Conservation (phyloP, 768 basidiomycete genomes). For the Rhizopogon salebrosus region DNA sequence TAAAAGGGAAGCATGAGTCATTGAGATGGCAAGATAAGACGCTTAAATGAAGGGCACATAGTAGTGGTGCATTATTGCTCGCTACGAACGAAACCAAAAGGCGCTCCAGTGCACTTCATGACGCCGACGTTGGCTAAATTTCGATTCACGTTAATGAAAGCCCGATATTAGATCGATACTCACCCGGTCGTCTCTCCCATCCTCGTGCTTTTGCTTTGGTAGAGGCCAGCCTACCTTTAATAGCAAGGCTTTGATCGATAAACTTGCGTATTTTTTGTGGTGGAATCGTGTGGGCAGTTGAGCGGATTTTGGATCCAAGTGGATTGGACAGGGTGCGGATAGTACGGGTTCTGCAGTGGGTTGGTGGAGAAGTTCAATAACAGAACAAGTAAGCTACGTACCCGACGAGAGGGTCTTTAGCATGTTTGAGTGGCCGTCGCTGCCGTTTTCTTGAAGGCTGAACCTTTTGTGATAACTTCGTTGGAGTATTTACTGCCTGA, state of each 20-base stretch:
- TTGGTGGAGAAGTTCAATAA: slow-evolving; percentile 1
- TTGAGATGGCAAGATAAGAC: not conserved
- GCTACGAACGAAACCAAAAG: slow-evolving; percentile 45
- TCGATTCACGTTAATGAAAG: not conserved
- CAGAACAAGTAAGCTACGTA: slow-evolving; percentile 17
- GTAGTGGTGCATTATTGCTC: slow-evolving; percentile 4
- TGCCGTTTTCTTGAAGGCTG: slow-evolving; percentile 17
- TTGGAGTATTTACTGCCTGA: slow-evolving; percentile 14
- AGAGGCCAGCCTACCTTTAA: slow-evolving; percentile 32
- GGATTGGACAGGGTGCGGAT: slow-evolving; percentile 41
- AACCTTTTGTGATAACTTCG: slow-evolving; percentile 14
- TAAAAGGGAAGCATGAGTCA: not conserved
- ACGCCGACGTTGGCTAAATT: slow-evolving; percentile 50
- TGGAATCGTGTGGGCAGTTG: slow-evolving; percentile 40
- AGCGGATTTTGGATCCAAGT: slow-evolving; percentile 23
- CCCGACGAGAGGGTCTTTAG: slow-evolving; percentile 56
- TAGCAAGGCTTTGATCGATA: slow-evolving; percentile 43
- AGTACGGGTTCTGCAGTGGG: slow-evolving; percentile 41
- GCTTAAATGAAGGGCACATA: not conserved
- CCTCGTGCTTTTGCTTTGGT: slow-evolving; percentile 34
- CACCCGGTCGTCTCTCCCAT: slow-evolving; percentile 62
- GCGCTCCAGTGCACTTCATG: slow-evolving; percentile 48
- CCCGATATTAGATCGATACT: slow-evolving; percentile 9
- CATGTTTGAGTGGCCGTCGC: slow-evolving; percentile 26
- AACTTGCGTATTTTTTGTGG: slow-evolving; percentile 48